These are phyloP conservation scores for Thraustotheca clavata DNA, from an alignment of 352 stramenopile genomes.

Conservation along the genomic window DNA sequence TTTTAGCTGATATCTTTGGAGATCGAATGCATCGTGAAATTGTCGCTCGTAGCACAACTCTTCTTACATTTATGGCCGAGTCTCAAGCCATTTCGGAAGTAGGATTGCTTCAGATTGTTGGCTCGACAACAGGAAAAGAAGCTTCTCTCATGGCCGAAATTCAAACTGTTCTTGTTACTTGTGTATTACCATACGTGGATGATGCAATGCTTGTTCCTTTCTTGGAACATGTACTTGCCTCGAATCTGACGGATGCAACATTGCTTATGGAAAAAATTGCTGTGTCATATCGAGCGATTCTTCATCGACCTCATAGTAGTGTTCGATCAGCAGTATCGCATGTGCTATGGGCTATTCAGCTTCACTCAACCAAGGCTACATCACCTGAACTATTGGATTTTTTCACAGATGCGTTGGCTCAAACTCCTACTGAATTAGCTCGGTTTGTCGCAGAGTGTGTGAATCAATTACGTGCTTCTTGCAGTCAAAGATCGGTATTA, in stretches of 20 bases:
- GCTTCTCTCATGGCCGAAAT: conserved; percentile 77
- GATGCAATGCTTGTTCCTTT: conserved; percentile 63
- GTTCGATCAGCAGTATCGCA: conserved; percentile 62
- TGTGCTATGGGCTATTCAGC: conserved; percentile 78
- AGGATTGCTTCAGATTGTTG: conserved; percentile 62
- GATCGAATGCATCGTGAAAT: conserved; percentile 85
- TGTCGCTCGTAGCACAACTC: conserved; percentile 64
- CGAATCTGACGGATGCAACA: conserved; percentile 25
- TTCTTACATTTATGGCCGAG: conserved; percentile 82
- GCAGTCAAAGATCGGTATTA: neutral
- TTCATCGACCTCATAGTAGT: conserved; percentile 53
- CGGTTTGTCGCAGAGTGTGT: conserved; percentile 18
- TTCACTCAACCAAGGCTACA: conserved; percentile 44
- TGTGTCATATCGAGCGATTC: conserved; percentile 50
- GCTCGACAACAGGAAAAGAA: conserved; percentile 78
- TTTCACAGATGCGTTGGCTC: conserved; percentile 3
- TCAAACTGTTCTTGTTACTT: conserved; percentile 65
- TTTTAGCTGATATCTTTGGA: conserved; percentile 81
- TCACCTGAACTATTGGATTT: conserved; percentile 57
- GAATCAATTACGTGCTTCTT: neutral
- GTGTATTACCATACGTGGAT: conserved; percentile 53
- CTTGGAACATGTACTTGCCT: conserved; percentile 54
- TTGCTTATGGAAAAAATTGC: conserved; percentile 74
- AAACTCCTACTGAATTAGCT: neutral
- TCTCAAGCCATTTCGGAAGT: conserved; percentile 55